Percentiles rank a stretch among this genome's conserved stretches.
These are phyloP conservation scores for Nakataea oryzae DNA, from an alignment of 2,329 filamentous ascomycete species.

Conservation along the genomic window DNA sequence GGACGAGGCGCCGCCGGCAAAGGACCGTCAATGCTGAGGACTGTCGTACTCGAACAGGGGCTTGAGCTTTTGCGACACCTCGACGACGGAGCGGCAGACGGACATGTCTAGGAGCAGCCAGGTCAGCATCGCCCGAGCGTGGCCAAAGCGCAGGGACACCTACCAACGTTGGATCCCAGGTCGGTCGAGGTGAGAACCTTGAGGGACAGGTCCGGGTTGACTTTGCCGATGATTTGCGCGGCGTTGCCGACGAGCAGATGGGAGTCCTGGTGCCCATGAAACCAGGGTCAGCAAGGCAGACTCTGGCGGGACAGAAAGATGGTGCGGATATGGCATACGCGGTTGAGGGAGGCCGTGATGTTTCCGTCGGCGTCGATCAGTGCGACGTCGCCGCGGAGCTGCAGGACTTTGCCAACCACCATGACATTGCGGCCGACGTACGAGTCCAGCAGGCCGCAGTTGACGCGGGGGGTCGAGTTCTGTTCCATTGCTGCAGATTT, in stretches of 20 bases:
- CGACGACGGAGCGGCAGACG: constrained; percentile 14
- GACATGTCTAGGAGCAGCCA: constrained; percentile 1
- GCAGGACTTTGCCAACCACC: constrained; percentile 73
- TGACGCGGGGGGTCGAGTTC: constrained; percentile 69
- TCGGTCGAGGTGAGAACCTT: constrained; percentile 61
- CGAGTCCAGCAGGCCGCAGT: constrained; percentile 65
- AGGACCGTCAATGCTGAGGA: constrained; percentile 16
- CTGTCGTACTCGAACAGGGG: constrained; percentile 7
- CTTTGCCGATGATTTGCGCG: constrained; percentile 71
- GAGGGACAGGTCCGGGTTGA: constrained; percentile 61
- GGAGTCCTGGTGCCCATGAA: constrained; percentile 47
- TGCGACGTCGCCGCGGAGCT: constrained; percentile 72
- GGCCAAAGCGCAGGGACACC: constrained; percentile 19
- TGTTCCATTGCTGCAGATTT: constrained; percentile 47
- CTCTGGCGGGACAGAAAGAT: not conserved
- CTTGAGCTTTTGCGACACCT: constrained; percentile 7
- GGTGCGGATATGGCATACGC: constrained; percentile 35
- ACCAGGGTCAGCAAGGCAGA: not conserved
- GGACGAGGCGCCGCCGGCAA: constrained; percentile 9
- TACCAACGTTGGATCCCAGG: constrained; percentile 60
- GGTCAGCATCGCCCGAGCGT: not conserved
- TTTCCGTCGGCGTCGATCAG: constrained; percentile 71
- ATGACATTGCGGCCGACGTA: constrained; percentile 71
- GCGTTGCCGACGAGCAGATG: constrained; percentile 61
- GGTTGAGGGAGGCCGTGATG: constrained; percentile 63